Conservation (phyloP, 192 early-diverging fungal species). For the Backusella tarrabulga region DNA sequence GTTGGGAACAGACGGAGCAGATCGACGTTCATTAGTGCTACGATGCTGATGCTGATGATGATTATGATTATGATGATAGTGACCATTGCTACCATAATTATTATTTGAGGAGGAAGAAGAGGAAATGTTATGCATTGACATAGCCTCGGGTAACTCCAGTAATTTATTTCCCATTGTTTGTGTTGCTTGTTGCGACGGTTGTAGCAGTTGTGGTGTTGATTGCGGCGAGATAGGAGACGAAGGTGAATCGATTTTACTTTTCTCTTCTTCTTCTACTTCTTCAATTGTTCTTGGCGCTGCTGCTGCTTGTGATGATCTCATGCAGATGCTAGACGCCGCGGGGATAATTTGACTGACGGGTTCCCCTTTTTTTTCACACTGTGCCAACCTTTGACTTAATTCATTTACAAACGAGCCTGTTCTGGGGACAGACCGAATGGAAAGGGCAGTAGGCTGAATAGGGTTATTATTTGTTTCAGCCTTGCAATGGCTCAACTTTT, state of each 20-base stretch:
- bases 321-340: conserved; percentile 1
- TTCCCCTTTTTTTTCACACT: conserved; percentile 13
- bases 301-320: not conserved
- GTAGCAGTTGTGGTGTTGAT: not conserved
- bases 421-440: conserved; percentile 2
- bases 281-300: not conserved
- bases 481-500: not conserved
- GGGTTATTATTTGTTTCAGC: not conserved
- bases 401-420: conserved; percentile 23
- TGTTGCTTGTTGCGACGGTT: not conserved
- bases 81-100: not conserved
- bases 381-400: conserved; percentile 11
- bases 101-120: not conserved
- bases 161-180: not conserved
- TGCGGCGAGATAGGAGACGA: not conserved
- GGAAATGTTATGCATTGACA: conserved; percentile 8
- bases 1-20: conserved; percentile 7
- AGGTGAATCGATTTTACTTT: not conserved
- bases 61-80: not conserved
- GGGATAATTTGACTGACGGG: conserved; percentile 13
- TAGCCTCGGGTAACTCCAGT: conserved; percentile 1
- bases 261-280: conserved; percentile 1
- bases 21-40: not conserved
- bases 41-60: not conserved
- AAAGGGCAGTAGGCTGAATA: not conserved